Evolutionary conservation across 352 stramenopile genomes (phyloP), one percentile per base, ranked within the genome.

Genomic region (Vaucheria bursata): DNA sequence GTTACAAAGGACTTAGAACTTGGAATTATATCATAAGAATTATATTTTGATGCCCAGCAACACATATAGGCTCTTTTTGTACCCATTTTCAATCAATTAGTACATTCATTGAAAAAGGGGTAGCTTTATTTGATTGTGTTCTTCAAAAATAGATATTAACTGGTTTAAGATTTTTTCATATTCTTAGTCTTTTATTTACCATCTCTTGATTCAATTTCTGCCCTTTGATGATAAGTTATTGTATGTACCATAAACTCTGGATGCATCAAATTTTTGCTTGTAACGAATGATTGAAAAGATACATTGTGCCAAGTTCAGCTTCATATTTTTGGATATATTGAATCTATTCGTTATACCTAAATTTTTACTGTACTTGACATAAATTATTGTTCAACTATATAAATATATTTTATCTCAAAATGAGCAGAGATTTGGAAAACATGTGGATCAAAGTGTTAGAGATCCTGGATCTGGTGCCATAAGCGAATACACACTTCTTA

Each of bases 401-500:
- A 59, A 12, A 12, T 59, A 12, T 25, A 12, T 25, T 25, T 25
- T 25, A 59, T 25, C 12, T 25, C 45, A 12, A 12, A 18, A 59
- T 25, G 45, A 18, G 8, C 84, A 87, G 68, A 67, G 79, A 2
- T 87, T 87, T 68, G 84, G 84, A 38, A 81, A 82, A 40, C 84
- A 87, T 59, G 80, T 87, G 50, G 84, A 87, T 71, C 82, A 81
- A 38, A 81, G 84, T 64, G 73, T 74, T 39, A 66, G 80, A 39
- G 68, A 81, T 33, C 68, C 79, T 29, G 33, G 36, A 1, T 37
- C 78, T 69, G 66, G 78, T 2, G 38, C 76, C 31, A 36, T 45
- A 40, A 87, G 83, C 33, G 40, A 85, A 31, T 87, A 79, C 67
- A 87, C 84, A 25, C 39, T 87, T 8, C 66, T 87, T 6, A 65